phyloP scores from a whole-genome alignment of 179 eudicot genomes.

The Spinacia oleracea region DNA sequence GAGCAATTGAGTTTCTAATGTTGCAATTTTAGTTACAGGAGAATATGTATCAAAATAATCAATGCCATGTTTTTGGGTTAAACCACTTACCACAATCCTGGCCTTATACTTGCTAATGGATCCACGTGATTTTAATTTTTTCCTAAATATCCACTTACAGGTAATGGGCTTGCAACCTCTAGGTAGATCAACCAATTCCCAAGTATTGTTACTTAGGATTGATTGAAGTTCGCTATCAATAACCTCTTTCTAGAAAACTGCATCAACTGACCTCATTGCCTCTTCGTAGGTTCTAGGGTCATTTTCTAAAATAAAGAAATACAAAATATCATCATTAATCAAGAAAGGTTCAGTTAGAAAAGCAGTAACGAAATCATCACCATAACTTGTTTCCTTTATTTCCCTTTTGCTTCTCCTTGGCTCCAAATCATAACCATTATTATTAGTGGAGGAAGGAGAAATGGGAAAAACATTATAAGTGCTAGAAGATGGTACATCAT shows the following conservation, averaged over 20 bases:
- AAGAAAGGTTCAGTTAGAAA: background rate
- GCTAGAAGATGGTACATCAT: too few species aligned
- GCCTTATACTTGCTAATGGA: too few species aligned
- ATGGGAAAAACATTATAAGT: too few species aligned
- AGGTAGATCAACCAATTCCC: background rate
- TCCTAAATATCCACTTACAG: background rate
- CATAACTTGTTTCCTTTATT: background rate
- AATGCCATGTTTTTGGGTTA: background rate
- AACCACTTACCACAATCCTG: background rate
- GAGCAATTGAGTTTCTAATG: background rate
- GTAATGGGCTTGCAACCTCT: background rate
- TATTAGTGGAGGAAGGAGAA: background rate
- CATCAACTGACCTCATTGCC: too few species aligned
- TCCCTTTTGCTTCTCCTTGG: background rate
- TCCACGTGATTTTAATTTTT: too few species aligned
- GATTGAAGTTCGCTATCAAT: too few species aligned
- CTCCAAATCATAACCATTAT: background rate
- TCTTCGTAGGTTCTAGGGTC: too few species aligned
- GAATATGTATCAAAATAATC: background rate
- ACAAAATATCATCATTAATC: background rate
- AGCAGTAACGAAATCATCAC: background rate
- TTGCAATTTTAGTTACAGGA: slow-evolving; percentile 5
- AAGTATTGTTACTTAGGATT: background rate
- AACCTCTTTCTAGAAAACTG: too few species aligned
- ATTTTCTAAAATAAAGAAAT: background rate